A percentile compares a stretch with the other conserved stretches of the same genome.
Evolutionary conservation across 2,329 filamentous ascomycete genomes (phyloP).

Genomic region (Fusarium sp.): DNA sequence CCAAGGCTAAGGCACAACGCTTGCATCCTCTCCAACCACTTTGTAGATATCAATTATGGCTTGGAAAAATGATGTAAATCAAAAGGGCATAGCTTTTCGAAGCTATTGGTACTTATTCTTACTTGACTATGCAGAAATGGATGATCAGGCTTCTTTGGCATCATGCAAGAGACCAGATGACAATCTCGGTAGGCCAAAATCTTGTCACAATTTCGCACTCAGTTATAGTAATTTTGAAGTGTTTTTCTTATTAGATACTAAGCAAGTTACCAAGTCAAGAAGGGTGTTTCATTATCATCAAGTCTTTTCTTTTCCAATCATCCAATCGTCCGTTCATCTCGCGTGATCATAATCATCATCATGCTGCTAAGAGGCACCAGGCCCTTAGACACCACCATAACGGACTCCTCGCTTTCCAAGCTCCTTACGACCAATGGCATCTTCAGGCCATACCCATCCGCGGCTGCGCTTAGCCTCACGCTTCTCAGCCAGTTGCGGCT

Average conservation of each 20-base stretch:
- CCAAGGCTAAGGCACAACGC: not conserved
- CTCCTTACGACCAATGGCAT: slow-evolving; percentile 77
- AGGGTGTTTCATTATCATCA: slow-evolving; percentile 29
- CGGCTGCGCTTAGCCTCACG: slow-evolving; percentile 76
- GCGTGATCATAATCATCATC: slow-evolving; percentile 17
- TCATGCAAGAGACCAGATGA: not conserved
- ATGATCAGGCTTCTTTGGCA: not conserved
- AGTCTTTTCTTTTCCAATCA: slow-evolving; percentile 29
- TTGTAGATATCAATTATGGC: not conserved
- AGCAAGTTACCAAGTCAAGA: slow-evolving; percentile 19
- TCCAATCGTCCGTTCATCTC: slow-evolving; percentile 25
- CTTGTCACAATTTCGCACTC: not conserved
- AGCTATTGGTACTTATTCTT: too few relatives aligned
- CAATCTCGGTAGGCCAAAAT: not conserved
- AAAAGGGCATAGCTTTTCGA: not conserved
- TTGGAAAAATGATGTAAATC: not conserved
- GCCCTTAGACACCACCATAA: slow-evolving; percentile 56
- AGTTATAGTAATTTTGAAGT: not conserved
- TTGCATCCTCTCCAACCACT: not conserved
- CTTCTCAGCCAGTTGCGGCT: slow-evolving; percentile 79
- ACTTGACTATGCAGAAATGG: not conserved
- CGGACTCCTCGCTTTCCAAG: slow-evolving; percentile 72
- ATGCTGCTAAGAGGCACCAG: slow-evolving; percentile 22
- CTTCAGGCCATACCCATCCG: slow-evolving; percentile 82
- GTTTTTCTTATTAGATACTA: slow-evolving; percentile 32